Evolutionary conservation across 2,329 filamentous ascomycete genomes (phyloP), one percentile per base, ranked within the genome.

Genomic region (Fusarium sp.): DNA sequence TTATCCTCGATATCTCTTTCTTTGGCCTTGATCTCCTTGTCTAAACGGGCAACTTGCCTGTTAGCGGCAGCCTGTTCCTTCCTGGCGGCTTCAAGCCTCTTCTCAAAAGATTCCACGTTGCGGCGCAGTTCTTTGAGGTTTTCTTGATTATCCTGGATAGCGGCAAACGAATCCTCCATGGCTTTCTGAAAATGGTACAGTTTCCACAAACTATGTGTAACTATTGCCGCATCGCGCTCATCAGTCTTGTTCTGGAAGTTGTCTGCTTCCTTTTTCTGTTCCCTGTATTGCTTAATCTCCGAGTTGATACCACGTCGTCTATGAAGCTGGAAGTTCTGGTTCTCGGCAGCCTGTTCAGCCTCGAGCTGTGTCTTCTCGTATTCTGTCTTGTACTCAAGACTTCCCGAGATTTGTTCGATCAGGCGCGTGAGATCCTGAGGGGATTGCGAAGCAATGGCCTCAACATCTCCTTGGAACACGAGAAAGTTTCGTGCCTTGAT

Each of bases 401-500:
- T 98, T 51, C 96, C 96, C 3, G 96, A 98, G 71, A 99, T 98
- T 83, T 98, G 96, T 84, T 99, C 96, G 64, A 99, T 97, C 57
- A 99, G 86, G 57, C 94, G 90, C 2, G 96, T 99, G 44, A 99
- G 89, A 79, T 98, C 96, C 77, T 95, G 95, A 0, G 96, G 95
- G 3, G 95, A 97, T 81, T 98, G 96, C 13, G 95, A 95, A 5
- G 96, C 97, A 79, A 99, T 98, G 30, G 95, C 94, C 82, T 99
- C 96, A 24, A 99, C 96, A 81, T 99, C 96, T 75, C 96, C 97
- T 83, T 99, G 96, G 82, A 99, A 99, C 41, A 99, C 96, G 10
- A 99, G 89, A 81, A 99, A 99, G 81, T 99, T 99, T 75, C 96
- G 91, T 39, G 96, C 96, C 83, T 98, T 98, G 86, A 99, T 98